Evolutionary conservation across 768 basidiomycete genomes (phyloP).

Genomic region (Dendrothele bispora): DNA sequence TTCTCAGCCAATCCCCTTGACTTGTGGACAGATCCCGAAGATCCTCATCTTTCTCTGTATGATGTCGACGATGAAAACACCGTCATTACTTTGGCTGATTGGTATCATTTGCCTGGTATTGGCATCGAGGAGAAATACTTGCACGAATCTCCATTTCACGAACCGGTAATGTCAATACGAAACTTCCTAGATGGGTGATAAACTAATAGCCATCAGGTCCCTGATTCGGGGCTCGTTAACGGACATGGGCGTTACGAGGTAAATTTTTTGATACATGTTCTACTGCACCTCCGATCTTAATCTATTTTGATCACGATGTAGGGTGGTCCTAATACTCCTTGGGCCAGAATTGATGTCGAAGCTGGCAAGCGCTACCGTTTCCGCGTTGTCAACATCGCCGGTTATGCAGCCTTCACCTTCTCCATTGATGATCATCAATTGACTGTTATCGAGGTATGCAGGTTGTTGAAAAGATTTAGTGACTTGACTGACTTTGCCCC

Average conservation of each 20-base stretch:
- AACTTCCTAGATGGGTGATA: constrained; percentile 23
- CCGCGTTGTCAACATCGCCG: constrained; percentile 46
- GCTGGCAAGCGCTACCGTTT: constrained; percentile 39
- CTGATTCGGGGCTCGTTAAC: constrained; percentile 37
- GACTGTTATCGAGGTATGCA: constrained; percentile 11
- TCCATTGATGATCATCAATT: constrained; percentile 38
- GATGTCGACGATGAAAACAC: constrained; percentile 39
- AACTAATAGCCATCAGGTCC: constrained; percentile 20
- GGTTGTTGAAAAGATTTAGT: constrained; percentile 12
- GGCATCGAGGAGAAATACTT: no score
- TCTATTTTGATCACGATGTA: no score
- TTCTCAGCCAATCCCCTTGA: neutral
- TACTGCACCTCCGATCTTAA: no score
- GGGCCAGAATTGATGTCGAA: constrained; percentile 38
- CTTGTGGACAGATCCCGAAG: constrained; percentile 27
- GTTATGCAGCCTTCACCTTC: constrained; percentile 34
- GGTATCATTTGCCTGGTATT: no score
- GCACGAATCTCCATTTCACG: constrained; percentile 4
- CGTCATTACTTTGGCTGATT: neutral
- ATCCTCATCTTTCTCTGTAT: constrained; percentile 41
- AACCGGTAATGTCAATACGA: constrained; percentile 24
- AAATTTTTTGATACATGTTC: no score
- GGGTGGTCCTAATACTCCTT: constrained; percentile 32
- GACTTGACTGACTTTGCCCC: constrained; percentile 26
- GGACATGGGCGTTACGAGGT: constrained; percentile 47